Base-by-base conservation (phyloP, 768 basidiomycete species). In the Tremella yokohamensis region DNA sequence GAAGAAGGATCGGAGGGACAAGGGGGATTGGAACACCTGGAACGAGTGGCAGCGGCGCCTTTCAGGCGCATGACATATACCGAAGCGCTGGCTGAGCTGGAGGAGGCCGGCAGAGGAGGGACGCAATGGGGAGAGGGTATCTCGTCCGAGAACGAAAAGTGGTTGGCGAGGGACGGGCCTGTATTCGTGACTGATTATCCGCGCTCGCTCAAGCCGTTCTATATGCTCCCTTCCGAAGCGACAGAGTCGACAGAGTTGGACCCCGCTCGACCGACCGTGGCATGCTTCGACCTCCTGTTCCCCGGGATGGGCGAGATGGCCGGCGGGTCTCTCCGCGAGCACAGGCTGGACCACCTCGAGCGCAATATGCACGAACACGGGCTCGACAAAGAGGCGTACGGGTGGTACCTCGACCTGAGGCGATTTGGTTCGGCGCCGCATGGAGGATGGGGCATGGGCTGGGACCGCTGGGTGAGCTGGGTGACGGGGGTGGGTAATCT, bases 361-460 rank as follows among this genome's bases (percentile, higher is more conserved):
- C 80, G 80, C 42, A 48, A 63, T 25, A 83, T 96, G 80, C 63
- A 67, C 13, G 66, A 65, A 29, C 76, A 80, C 42, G 82, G 81
- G 15, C 73, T 85, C 63, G 78, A 81, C 49, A 34, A 52, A 38
- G 73, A 76, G 20, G 75, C 73, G 19, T 79, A 80, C 54, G 71
- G 73, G 18, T 82, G 81, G 81, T 99, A 99, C 76, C 60, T 85
- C 51, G 91, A 96, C 65, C 73, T 96, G 63, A 80, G 94, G 58
- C 81, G 81, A 68, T 93, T 83, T 66, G 96, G 96, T 9, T 86
- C 87, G 16, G 87, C 89, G 18, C 88, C 90, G 2, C 94, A 97
- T 76, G 92, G 89, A 15, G 96, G 96, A 15, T 98, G 91, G 77
- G 96, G 96, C 4, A 81, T 98, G 80, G 96, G 96, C 1, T 96